Evolutionary conservation across 352 stramenopile genomes (phyloP).

Genomic region (Pilasporangium apinafurcum): DNA sequence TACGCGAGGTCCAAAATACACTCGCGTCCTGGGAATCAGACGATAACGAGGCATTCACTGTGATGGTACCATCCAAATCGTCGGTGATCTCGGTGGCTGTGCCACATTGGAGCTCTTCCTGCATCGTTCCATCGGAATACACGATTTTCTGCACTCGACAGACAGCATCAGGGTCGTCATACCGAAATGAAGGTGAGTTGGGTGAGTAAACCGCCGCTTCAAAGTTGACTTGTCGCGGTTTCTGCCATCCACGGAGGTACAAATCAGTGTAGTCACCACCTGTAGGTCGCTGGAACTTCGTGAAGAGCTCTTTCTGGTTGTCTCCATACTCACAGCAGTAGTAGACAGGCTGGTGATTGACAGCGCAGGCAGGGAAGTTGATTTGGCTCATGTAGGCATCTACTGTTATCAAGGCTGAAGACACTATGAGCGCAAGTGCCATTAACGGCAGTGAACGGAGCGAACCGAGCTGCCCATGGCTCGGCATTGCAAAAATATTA

Average conservation of each 20-base stretch:
- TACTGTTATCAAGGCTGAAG: no score
- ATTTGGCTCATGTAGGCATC: conserved; percentile 11
- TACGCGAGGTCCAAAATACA: conserved; percentile 31
- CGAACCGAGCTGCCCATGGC: no score
- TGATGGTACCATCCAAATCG: conserved; percentile 1
- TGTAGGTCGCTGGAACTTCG: conserved; percentile 12
- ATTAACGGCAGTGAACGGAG: no score
- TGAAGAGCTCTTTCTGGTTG: conserved; percentile 18
- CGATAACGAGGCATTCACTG: conserved; percentile 4
- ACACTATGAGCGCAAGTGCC: no score
- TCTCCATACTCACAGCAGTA: conserved; percentile 21
- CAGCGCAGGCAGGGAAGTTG: conserved; percentile 15
- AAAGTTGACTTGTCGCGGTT: conserved; percentile 19
- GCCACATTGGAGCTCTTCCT: conserved; percentile 9
- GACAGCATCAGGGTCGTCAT: conserved; percentile 4
- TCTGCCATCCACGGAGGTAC: conserved; percentile 12
- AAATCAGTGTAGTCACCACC: conserved; percentile 8
- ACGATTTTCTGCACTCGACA: conserved; percentile 8
- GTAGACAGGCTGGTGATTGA: conserved; percentile 15
- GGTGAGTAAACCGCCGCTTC: conserved; percentile 11
- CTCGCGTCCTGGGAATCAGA: conserved; percentile 6
- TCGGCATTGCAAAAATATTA: no score
- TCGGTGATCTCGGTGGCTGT: conserved; percentile 2
- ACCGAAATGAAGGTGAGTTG: conserved; percentile 4
- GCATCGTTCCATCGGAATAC: background rate